Percentiles rank a stretch among this genome's conserved stretches.
phyloP scores from a whole-genome alignment of 441 rosid species.

The Erodium moschatum region DNA sequence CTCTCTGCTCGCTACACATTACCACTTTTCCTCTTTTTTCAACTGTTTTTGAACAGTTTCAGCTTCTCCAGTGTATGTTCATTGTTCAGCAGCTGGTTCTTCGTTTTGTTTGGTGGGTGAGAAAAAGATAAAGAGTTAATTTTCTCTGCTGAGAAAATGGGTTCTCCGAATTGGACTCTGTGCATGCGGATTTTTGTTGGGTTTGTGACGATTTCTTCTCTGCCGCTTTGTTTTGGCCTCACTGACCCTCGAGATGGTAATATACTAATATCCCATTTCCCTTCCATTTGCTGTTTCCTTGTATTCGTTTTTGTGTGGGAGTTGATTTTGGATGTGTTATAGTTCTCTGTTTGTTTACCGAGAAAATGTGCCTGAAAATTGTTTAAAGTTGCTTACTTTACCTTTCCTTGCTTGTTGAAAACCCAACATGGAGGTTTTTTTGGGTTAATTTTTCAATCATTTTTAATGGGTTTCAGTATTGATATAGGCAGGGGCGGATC shows the following conservation, averaged over 20 bases:
- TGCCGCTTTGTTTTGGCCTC: slow-evolving; percentile 37
- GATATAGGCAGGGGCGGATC: no score
- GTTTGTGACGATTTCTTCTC: slow-evolving; percentile 33
- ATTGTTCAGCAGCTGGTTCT: background rate
- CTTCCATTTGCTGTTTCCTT: background rate
- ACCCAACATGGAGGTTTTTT: background rate
- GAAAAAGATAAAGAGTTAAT: background rate
- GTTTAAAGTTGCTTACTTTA: slow-evolving; percentile 15
- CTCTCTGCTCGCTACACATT: background rate
- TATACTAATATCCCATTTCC: slow-evolving; percentile 3
- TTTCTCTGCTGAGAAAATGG: slow-evolving; percentile 27
- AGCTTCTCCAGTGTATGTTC: background rate
- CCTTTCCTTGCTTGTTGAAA: background rate
- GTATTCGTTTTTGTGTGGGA: background rate
- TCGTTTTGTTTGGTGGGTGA: background rate
- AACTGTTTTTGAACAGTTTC: background rate
- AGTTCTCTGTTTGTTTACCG: slow-evolving; percentile 17
- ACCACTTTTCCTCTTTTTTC: background rate
- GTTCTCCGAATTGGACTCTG: slow-evolving; percentile 22
- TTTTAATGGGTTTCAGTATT: background rate
- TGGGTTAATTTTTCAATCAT: background rate
- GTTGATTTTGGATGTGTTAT: background rate
- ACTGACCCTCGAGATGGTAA: slow-evolving; percentile 72
- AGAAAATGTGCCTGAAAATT: slow-evolving; percentile 14
- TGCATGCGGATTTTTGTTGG: slow-evolving; percentile 20